Evolutionary conservation across 1,139 yeast genomes (phyloP).

Genomic region (Candida tunisiensis): DNA sequence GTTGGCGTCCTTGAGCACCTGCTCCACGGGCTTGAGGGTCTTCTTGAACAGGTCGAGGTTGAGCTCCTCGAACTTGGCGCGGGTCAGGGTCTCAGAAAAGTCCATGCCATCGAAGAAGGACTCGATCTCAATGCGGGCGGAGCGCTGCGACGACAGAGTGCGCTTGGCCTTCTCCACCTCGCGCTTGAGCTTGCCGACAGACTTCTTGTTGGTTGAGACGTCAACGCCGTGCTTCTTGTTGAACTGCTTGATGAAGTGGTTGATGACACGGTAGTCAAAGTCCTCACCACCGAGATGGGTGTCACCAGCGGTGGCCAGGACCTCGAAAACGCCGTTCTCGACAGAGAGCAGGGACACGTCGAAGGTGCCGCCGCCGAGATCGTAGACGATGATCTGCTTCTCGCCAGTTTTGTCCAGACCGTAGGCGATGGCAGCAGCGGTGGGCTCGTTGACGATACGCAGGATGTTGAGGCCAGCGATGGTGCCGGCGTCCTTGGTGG

Average conservation of each 20-base stretch:
- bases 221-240: slow-evolving; percentile 81
- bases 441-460: slow-evolving; percentile 94
- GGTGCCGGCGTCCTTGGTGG: slow-evolving; percentile 95
- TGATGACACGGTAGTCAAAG: slow-evolving; percentile 78
- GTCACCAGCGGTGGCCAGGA: slow-evolving; percentile 89
- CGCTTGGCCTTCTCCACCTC: slow-evolving; percentile 97
- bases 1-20: slow-evolving; percentile 80
- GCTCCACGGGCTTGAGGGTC: slow-evolving; percentile 86
- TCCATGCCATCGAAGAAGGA: slow-evolving; percentile 93
- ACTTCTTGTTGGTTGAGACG: slow-evolving; percentile 55
- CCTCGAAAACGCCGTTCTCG: slow-evolving; percentile 91
- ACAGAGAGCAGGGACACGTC: slow-evolving; percentile 81
- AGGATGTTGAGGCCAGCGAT: slow-evolving; percentile 91
- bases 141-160: slow-evolving; percentile 79
- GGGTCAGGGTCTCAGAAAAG: slow-evolving; percentile 78
- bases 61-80: slow-evolving; percentile 93
- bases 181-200: slow-evolving; percentile 80
- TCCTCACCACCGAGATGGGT: slow-evolving; percentile 97
- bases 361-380: slow-evolving; percentile 94
- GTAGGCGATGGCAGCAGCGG: slow-evolving; percentile 97
- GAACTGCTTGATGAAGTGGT: slow-evolving; percentile 70
- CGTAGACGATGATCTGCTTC: slow-evolving; percentile 82
- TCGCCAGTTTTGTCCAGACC: slow-evolving; percentile 85
- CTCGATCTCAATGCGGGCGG: slow-evolving; percentile 84
- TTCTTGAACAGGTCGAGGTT: slow-evolving; percentile 75